phyloP scores from a whole-genome alignment of 371 early-diverging fungal genomes.

The Thermomucor indicae-seudaticae region DNA sequence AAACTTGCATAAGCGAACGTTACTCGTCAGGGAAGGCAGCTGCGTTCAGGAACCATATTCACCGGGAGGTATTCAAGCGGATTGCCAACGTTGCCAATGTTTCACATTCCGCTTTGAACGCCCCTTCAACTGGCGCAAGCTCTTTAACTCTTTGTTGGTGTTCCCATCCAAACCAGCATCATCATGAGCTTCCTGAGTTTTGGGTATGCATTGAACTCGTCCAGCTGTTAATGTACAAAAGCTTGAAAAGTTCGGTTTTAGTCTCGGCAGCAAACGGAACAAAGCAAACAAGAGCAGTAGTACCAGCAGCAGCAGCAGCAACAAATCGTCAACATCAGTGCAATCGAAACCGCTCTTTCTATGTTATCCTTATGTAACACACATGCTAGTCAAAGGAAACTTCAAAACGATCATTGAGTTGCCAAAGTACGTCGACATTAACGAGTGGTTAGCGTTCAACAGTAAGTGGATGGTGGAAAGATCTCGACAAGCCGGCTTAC shows the following conservation, averaged over 20 bases:
- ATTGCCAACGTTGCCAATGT: too few relatives aligned
- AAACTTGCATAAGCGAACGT: too few relatives aligned
- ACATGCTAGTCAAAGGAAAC: conserved; percentile 88
- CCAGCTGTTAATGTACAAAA: background rate
- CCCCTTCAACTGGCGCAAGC: too few relatives aligned
- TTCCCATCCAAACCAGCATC: too few relatives aligned
- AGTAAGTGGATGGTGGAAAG: conserved; percentile 39
- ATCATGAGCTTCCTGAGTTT: conserved; percentile 39
- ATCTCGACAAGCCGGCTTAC: background rate
- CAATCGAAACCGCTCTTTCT: conserved; percentile 69
- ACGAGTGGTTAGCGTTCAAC: conserved; percentile 95
- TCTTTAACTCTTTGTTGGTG: too few relatives aligned
- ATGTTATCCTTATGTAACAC: conserved; percentile 67
- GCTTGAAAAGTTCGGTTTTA: conserved; percentile 8
- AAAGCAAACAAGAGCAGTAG: conserved; percentile 39
- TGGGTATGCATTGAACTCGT: conserved; percentile 25
- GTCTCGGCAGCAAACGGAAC: conserved; percentile 36
- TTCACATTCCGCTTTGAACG: too few relatives aligned
- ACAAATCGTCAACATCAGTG: conserved; percentile 33
- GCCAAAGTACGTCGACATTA: conserved; percentile 86
- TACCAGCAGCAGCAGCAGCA: too few relatives aligned
- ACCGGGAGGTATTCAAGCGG: too few relatives aligned
- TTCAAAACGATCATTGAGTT: conserved; percentile 83
- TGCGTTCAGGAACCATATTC: too few relatives aligned
- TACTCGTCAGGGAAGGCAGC: too few relatives aligned